Evolutionary conservation across 768 basidiomycete genomes (phyloP).

Genomic region (Termitomyces sp.): DNA sequence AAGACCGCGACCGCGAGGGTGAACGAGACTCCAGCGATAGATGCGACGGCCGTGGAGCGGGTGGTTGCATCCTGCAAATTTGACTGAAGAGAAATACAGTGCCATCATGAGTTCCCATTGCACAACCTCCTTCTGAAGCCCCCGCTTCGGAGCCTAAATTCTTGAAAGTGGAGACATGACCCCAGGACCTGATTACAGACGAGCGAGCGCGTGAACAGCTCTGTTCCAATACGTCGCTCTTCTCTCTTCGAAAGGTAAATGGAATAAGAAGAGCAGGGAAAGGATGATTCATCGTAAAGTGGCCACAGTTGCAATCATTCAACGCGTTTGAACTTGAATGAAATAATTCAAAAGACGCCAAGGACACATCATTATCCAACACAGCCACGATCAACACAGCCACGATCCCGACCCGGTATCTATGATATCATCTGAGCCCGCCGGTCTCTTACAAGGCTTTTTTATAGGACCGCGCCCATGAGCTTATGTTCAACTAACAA

Average conservation of each 20-base stretch:
- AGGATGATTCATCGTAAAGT: conserved; percentile 1
- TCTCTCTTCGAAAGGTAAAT: conserved; percentile 24
- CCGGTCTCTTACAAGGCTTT: too few relatives aligned
- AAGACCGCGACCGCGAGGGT: conserved; percentile 31
- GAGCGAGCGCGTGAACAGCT: conserved; percentile 27
- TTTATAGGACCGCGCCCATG: neutral
- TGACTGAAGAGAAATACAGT: conserved; percentile 36
- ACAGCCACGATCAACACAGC: neutral
- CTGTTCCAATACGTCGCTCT: conserved; percentile 18
- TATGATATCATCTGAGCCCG: neutral
- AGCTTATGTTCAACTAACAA: neutral
- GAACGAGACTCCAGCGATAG: conserved; percentile 18
- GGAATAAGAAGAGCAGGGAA: conserved; percentile 20
- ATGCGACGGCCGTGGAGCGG: conserved; percentile 12
- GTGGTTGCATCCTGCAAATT: conserved; percentile 4
- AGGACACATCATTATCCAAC: neutral
- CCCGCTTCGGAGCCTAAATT: conserved; percentile 7
- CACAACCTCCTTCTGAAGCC: conserved; percentile 18
- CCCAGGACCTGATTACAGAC: conserved; percentile 28
- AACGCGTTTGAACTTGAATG: neutral
- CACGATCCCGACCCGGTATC: neutral
- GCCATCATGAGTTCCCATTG: conserved; percentile 39
- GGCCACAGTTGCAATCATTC: neutral
- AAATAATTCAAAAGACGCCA: neutral
- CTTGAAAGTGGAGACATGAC: conserved; percentile 1